Conservation (phyloP, 2,329 filamentous ascomycete species). For the Aspergillus caelatus region DNA sequence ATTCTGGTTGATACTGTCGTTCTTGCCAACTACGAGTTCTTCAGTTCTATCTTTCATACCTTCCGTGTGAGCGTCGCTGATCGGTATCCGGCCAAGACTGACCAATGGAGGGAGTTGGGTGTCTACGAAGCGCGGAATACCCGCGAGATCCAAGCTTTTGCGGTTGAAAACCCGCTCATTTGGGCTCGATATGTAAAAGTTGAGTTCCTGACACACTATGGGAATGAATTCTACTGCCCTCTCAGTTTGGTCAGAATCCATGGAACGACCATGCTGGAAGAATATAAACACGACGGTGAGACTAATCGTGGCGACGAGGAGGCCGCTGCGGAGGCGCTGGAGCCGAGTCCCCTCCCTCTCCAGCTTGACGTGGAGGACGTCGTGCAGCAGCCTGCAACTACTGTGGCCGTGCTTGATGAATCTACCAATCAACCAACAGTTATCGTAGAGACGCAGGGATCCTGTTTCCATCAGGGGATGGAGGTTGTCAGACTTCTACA, state of each 20-base stretch:
- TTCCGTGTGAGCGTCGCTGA: constrained; percentile 93
- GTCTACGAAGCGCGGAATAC: constrained; percentile 90
- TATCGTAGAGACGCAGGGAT: not conserved
- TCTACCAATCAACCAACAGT: not conserved
- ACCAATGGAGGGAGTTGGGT: constrained; percentile 88
- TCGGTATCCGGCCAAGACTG: constrained; percentile 86
- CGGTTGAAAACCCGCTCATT: constrained; percentile 91
- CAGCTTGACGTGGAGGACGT: constrained; percentile 23
- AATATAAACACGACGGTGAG: constrained; percentile 86
- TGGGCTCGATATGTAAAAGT: constrained; percentile 93
- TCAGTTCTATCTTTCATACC: constrained; percentile 91
- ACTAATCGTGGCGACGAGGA: constrained; percentile 59
- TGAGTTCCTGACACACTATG: constrained; percentile 91
- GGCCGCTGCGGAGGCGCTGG: constrained; percentile 59
- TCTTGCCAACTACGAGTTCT: constrained; percentile 98
- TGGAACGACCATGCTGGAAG: constrained; percentile 90
- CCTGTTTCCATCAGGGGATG: not conserved
- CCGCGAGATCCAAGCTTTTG: constrained; percentile 89
- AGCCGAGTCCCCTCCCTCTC: constrained; percentile 22
- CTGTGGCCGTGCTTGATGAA: constrained; percentile 17
- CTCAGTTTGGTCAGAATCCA: constrained; percentile 88
- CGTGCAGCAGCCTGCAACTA: constrained; percentile 11
- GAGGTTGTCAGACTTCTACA: not conserved
- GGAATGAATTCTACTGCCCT: constrained; percentile 95
- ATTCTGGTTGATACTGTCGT: constrained; percentile 91